phyloP scores from a whole-genome alignment of 495 filamentous ascomycete genomes.

The Bryoglossum gracile region DNA sequence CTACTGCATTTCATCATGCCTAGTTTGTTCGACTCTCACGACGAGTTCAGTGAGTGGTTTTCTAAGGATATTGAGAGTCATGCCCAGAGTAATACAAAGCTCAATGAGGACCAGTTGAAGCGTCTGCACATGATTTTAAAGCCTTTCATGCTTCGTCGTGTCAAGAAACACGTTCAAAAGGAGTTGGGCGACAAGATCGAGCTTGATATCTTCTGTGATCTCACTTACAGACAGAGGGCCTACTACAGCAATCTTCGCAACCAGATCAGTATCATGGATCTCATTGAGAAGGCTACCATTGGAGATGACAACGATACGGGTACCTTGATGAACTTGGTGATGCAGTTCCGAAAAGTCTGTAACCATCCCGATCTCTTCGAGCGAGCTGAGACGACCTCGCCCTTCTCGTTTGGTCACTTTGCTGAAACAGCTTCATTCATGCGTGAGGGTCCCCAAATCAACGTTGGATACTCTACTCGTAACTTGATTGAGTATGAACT shows the following conservation, averaged over 20 bases:
- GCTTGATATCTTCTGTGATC: conserved; percentile 88
- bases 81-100: conserved; percentile 95
- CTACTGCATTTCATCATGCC: conserved; percentile 99
- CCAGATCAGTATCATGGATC: conserved; percentile 96
- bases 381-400: conserved; percentile 82
- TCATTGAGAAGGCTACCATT: conserved; percentile 92
- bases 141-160: conserved; percentile 97
- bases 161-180: conserved; percentile 99
- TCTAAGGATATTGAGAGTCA: conserved; percentile 99
- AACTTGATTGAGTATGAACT: conserved; percentile 78
- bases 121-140: conserved; percentile 98
- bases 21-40: conserved; percentile 93
- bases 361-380: conserved; percentile 98
- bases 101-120: conserved; percentile 94
- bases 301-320: conserved; percentile 93
- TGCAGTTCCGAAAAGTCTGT: conserved; percentile 99
- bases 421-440: conserved; percentile 93
- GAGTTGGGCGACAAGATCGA: conserved; percentile 99
- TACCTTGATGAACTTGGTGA: conserved; percentile 97
- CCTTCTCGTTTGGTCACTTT: conserved; percentile 72
- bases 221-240: conserved; percentile 95
- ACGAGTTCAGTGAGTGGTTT: conserved; percentile 99
- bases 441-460: conserved; percentile 73
- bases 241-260: conserved; percentile 86
- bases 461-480: conserved; percentile 80